A percentile compares a stretch with the other conserved stretches of the same genome.
These are phyloP conservation scores for Mortierella sp. DNA, from an alignment of 371 early-diverging fungal species.

Conservation along the genomic window DNA sequence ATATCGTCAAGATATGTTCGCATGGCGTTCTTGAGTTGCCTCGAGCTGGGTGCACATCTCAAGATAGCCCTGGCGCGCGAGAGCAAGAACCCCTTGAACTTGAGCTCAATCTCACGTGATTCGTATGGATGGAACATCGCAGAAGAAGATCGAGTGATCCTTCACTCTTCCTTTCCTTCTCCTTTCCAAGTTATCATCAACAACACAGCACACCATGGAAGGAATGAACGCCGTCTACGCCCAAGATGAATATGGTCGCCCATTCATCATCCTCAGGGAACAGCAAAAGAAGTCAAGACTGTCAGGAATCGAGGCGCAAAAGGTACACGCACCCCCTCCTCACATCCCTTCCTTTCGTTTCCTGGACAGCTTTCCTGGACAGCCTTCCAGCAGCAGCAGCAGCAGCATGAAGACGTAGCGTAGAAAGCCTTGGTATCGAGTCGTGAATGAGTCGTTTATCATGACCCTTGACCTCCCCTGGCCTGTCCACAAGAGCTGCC, in stretches of 20 bases:
- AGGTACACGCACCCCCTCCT: conserved; percentile 81
- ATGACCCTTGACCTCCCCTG: too few relatives aligned
- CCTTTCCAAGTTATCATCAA: neutral
- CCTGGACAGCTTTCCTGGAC: neutral
- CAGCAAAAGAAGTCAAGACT: conserved; percentile 90
- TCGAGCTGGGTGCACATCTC: too few relatives aligned
- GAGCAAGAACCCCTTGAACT: too few relatives aligned
- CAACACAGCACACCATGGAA: conserved; percentile 26
- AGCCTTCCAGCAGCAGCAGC: neutral
- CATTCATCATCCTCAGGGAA: conserved; percentile 96
- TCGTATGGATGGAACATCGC: neutral
- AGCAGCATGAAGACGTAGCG: neutral
- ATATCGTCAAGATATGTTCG: too few relatives aligned
- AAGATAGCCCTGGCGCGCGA: too few relatives aligned
- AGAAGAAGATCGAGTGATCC: neutral
- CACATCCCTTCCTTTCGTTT: neutral
- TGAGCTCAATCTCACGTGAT: neutral
- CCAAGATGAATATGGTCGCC: conserved; percentile 95
- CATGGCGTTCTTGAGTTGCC: too few relatives aligned
- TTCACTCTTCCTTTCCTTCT: neutral
- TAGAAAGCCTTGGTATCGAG: too few relatives aligned
- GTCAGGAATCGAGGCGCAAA: conserved; percentile 90
- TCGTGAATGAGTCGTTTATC: too few relatives aligned
- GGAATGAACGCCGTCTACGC: conserved; percentile 70
- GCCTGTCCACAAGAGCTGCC: too few relatives aligned